Base-by-base conservation (phyloP, 2,329 filamentous ascomycete genomes). In the Cadophora luteo-olivacea region DNA sequence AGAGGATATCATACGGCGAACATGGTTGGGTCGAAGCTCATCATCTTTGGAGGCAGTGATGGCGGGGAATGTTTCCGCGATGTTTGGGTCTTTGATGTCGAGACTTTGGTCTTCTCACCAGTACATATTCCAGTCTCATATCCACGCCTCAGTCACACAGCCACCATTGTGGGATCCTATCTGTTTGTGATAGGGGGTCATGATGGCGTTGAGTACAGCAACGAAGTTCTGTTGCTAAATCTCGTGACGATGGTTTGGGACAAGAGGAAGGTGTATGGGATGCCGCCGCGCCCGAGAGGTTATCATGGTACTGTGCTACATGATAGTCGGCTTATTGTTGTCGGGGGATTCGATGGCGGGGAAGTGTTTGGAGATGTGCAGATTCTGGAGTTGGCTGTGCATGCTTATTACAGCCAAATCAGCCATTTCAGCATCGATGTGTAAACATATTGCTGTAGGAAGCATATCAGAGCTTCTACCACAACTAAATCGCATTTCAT, bases 161-260 rank as follows among this genome's bases (percentile, higher is more conserved):
- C 89, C 52, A 91, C 89, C 22, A 86, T 91, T 52, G 88, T 92
- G 16, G 89, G 89, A 19, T 90, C 87, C 4, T 92, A 91, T 75
- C 83, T 92, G 1, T 92, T 92, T 72, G 87, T 92, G 22, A 84
- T 92, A 14, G 89, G 89, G 57, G 89, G 89, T 32, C 89, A 92
- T 79, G 89, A 92, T 77, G 89, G 89, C 60, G 86, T 85, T 75
- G 89, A 91, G 77, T 92, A 92, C 80, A 87, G 85, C 67, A 90
- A 90, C 79, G 89, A 92, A 73, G 86, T 92, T 58, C 81, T 92
- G 67, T 81, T 91, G 62, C 82, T 92, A 38, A 92, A 92, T 76
- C 82, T 92, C 6, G 89, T 91, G 41, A 91, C 88, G 51, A 91
- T 92, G 89, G 85, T 87, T n/a, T 92, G 89, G 89, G 89, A 92